Evolutionary conservation across 2,329 filamentous ascomycete species (phyloP), one percentile per base, ranked within the genome.

Genomic region (Arthrobotrys iridis): DNA sequence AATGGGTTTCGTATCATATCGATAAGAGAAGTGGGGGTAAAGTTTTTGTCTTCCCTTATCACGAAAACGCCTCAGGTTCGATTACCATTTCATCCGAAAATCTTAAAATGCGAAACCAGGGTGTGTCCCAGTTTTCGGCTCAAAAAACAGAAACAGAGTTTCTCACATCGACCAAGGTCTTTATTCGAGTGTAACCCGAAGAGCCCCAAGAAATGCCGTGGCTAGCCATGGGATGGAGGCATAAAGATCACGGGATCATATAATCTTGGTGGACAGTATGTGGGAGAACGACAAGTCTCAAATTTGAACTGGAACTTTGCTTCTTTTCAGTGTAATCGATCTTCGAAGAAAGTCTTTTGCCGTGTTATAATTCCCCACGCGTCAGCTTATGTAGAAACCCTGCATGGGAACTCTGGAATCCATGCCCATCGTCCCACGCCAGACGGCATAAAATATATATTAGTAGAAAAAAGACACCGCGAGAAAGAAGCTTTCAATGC

Each of bases 371-470:
- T 41, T 58, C 50, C 63, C 63, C 63, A 57, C 63, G 63, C 63
- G 63, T 58, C 33, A 67, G 48, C 60, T 64, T 41, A 58, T 48
- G 37, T 33, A 22, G 30, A 55, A 50, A 10, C 46, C 37, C 18
- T 20, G 35, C 46, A 50, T 40, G 28, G 28, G 30, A 37, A 46
- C 43, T 15, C 28, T 20, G 24, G 22, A 37, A 37, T 28, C 58
- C 37, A 50, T 43, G 45, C 24, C 13, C 30, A 63, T 63, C 30
- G 46, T 71, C 57, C 66, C 66, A 72, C 67, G 67, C 59, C 24
- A 26, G 50, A 64, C 59, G 64, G 64, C 41, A 68, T 24, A 63
- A 22, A 18, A 58, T n/a, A n/a, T n/a, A n/a, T n/a, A n/a, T n/a
- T n/a, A n/a, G n/a, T n/a, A n/a, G n/a, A n/a, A n/a, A 28, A 57